Evolutionary conservation across 192 early-diverging fungal species (phyloP).

Genomic region (Umbelopsis sp.): DNA sequence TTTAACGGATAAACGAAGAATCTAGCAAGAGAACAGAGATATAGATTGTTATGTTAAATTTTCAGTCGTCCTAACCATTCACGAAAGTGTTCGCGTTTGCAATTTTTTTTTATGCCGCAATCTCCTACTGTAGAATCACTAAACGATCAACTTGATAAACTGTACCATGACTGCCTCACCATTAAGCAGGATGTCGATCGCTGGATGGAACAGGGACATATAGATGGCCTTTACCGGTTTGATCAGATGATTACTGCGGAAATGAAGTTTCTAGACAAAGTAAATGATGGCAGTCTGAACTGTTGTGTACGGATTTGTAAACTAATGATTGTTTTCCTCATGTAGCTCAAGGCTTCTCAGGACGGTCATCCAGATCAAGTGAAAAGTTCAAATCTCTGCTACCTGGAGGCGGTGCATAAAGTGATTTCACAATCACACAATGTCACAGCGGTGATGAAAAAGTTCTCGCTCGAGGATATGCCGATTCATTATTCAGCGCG

Average conservation of each 20-base stretch:
- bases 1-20: neutral
- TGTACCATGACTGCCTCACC: neutral
- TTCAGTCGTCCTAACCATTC: neutral
- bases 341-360: neutral
- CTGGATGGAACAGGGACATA: constrained; percentile 7
- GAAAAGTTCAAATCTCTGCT: constrained; percentile 33
- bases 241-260: constrained; percentile 28
- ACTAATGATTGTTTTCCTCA: too few relatives aligned
- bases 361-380: constrained; percentile 16
- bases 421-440: neutral
- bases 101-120: neutral
- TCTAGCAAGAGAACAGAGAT: neutral
- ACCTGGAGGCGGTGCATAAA: constrained; percentile 40
- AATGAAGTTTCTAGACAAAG: constrained; percentile 30
- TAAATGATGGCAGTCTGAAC: constrained; percentile 1
- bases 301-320: too few relatives aligned
- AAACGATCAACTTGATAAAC: neutral
- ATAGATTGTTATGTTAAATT: neutral
- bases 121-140: neutral
- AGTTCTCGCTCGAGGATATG: constrained; percentile 16
- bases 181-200: constrained; percentile 12
- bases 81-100: neutral
- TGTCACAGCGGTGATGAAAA: constrained; percentile 3
- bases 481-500: constrained; percentile 21
- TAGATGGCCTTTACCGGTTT: constrained; percentile 32